phyloP scores from a whole-genome alignment of 2,329 filamentous ascomycete species.

The Talaromyces sp. region DNA sequence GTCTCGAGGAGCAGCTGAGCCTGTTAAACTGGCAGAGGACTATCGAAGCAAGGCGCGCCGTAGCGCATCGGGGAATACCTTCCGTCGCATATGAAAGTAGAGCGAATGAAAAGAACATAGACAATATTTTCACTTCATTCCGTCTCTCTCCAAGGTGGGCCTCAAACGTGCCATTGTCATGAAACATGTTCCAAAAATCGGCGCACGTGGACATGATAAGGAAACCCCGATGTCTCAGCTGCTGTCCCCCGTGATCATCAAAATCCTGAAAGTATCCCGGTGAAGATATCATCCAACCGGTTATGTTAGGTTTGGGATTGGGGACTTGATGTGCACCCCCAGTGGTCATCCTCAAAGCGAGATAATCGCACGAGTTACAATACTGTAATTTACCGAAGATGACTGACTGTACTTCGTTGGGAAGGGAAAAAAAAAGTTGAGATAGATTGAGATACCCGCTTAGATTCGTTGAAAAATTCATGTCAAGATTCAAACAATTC shows the following conservation, averaged over 20 bases:
- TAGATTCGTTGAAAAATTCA: not conserved
- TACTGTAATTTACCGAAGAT: not conserved
- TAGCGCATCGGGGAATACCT: conserved; percentile 45
- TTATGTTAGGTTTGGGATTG: not conserved
- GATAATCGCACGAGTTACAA: not conserved
- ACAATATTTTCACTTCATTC: too few species aligned
- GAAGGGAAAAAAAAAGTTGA: not conserved
- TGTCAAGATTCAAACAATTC: not conserved
- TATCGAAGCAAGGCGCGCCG: conserved; percentile 37
- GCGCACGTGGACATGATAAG: not conserved
- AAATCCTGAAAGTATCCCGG: not conserved
- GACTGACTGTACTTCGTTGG: not conserved
- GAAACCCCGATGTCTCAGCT: not conserved
- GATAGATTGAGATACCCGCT: not conserved
- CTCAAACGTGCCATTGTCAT: too few species aligned
- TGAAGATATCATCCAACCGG: not conserved
- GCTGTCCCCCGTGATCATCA: not conserved
- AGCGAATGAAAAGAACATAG: not conserved
- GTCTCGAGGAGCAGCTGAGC: conserved; percentile 10
- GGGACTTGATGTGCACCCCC: not conserved
- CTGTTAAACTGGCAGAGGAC: conserved; percentile 15
- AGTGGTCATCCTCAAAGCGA: not conserved
- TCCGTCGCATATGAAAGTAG: conserved; percentile 18
- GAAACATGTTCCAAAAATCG: not conserved
- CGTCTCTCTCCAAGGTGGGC: not conserved